A percentile compares a stretch with the other conserved stretches of the same genome.
Conservation (phyloP, 164 flowering plant genomes). For the Annona squamosa region DNA sequence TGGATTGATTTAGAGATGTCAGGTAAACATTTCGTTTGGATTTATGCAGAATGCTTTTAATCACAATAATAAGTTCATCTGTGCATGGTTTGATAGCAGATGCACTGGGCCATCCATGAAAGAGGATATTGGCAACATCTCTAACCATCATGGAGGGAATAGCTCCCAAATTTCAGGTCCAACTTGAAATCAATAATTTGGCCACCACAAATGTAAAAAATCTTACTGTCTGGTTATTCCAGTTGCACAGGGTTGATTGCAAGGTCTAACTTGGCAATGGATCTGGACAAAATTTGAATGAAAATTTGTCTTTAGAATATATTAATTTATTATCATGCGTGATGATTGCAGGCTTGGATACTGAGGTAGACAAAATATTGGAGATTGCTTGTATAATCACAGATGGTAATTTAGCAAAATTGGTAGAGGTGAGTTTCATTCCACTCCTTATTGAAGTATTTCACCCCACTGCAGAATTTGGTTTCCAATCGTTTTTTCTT, state of each 20-base stretch:
- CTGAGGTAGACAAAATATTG: conserved; percentile 79
- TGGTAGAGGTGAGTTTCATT: conserved; percentile 54
- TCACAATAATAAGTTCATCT: neutral
- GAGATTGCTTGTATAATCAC: conserved; percentile 96
- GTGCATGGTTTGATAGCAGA: neutral
- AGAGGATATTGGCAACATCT: neutral
- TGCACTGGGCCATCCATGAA: neutral
- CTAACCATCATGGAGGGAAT: neutral
- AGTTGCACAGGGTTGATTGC: neutral
- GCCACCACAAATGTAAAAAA: neutral
- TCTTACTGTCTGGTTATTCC: neutral
- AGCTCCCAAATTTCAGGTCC: neutral
- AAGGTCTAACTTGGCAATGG: too few relatives aligned
- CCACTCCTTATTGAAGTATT: neutral
- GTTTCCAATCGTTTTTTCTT: neutral
- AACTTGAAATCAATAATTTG: neutral
- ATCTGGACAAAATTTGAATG: neutral
- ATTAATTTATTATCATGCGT: neutral
- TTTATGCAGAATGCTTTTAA: neutral
- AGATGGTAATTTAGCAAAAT: conserved; percentile 69
- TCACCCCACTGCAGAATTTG: neutral
- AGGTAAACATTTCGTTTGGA: conserved; percentile 29
- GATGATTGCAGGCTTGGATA: conserved; percentile 50
- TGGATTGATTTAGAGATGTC: conserved; percentile 99
- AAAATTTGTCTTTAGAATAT: neutral